These are phyloP conservation scores for Bathelium albidoporum DNA, from an alignment of 495 filamentous ascomycete genomes.

Conservation along the genomic window DNA sequence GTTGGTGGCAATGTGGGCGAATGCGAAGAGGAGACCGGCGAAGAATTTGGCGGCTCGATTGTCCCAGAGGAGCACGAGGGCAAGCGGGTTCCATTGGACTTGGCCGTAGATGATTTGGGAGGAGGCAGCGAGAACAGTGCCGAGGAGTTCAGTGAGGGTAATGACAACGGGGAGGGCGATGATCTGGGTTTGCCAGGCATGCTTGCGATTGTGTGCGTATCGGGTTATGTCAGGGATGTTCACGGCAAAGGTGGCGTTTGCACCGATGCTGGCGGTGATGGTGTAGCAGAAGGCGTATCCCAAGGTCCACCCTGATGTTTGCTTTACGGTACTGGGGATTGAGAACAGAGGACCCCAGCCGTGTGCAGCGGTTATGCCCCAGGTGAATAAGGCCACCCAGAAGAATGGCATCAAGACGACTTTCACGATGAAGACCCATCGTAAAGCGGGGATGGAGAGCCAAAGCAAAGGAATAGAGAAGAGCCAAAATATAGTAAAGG, in stretches of 20 bases:
- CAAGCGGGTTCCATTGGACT: slow-evolving; percentile 47
- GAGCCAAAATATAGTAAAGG: slow-evolving; percentile 52
- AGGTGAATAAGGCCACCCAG: slow-evolving; percentile 17
- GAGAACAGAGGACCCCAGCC: slow-evolving; percentile 13
- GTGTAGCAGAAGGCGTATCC: slow-evolving; percentile 33
- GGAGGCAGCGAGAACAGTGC: slow-evolving; percentile 5
- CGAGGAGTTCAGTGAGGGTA: slow-evolving; percentile 16
- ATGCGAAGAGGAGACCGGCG: slow-evolving; percentile 35
- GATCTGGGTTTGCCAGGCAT: slow-evolving; percentile 10
- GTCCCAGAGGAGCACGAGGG: slow-evolving; percentile 24
- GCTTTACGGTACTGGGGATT: slow-evolving; percentile 10
- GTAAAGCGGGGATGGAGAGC: slow-evolving; percentile 47
- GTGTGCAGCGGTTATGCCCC: slow-evolving; percentile 10
- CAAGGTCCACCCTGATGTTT: slow-evolving; percentile 1
- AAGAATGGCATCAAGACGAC: slow-evolving; percentile 23
- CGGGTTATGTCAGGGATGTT: slow-evolving; percentile 17
- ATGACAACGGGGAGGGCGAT: slow-evolving; percentile 5
- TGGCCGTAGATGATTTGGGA: slow-evolving; percentile 34
- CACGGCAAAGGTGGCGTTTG: slow-evolving; percentile 24
- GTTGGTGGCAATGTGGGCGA: slow-evolving; percentile 52
- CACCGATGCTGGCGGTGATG: slow-evolving; percentile 29
- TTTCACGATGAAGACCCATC: slow-evolving; percentile 52
- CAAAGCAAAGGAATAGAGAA: slow-evolving; percentile 43
- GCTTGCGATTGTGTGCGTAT: slow-evolving; percentile 6
- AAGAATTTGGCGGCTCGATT: slow-evolving; percentile 26